Percentiles rank a stretch among this genome's conserved stretches.
These are phyloP conservation scores for Cryphonectria carpinicola DNA, from an alignment of 2,329 filamentous ascomycete species.

Conservation along the genomic window DNA sequence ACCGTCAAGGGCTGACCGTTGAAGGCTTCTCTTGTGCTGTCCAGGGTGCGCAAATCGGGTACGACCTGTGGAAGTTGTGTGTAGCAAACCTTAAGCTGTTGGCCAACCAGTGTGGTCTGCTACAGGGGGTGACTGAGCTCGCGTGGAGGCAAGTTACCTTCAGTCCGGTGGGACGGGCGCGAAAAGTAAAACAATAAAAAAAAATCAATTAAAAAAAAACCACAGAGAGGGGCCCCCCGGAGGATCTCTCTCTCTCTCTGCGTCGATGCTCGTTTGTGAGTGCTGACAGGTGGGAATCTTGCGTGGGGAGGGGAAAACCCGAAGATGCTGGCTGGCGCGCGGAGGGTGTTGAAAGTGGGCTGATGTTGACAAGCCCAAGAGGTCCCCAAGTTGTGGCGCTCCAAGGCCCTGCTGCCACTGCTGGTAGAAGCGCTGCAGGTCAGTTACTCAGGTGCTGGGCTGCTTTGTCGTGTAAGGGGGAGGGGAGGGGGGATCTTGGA, in stretches of 20 bases:
- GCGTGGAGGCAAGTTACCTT: neutral
- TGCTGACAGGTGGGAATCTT: neutral
- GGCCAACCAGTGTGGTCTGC: neutral
- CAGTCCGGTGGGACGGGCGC: neutral
- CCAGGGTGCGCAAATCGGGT: neutral
- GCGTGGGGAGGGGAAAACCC: neutral
- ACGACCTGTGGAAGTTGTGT: neutral
- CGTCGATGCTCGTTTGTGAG: neutral
- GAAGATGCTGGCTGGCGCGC: constrained; percentile 5
- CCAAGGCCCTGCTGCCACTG: neutral
- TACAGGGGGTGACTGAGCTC: neutral
- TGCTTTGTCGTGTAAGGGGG: neutral
- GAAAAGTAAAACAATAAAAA: neutral
- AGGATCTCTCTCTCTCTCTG: neutral
- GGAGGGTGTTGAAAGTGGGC: constrained; percentile 14
- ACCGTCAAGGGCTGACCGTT: neutral
- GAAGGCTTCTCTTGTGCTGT: neutral
- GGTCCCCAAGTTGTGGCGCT: neutral
- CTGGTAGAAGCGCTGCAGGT: neutral
- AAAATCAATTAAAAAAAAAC: neutral
- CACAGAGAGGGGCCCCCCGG: neutral
- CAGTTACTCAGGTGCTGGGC: neutral
- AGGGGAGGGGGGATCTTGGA: no score
- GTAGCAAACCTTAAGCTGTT: neutral
- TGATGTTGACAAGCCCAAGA: constrained; percentile 5